Base-by-base conservation (phyloP, 129 eudicot genomes). In the Pittosporum tobira region DNA sequence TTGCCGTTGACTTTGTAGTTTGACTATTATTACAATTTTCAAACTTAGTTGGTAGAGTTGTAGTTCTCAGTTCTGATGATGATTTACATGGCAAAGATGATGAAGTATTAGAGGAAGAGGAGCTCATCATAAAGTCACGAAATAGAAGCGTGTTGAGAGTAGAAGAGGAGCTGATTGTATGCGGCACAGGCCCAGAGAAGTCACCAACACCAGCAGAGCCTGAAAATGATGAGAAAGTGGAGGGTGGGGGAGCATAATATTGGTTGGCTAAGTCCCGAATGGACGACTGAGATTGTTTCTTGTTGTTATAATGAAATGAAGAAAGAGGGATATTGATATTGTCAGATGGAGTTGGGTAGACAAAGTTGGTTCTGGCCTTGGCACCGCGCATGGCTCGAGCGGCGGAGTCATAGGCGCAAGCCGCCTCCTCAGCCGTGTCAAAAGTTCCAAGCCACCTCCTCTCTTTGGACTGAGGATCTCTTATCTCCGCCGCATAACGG, bases 341-440 rank as follows among this genome's bases (percentile, higher is more conserved):
- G 38, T 40, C 8, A 0, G 79, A 22, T 1, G 85, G 55, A 0
- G 70, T 40, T 0, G 95, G 83, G 72, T 86, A 90, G 0, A 58
- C 60, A n/a, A 90, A 90, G 64, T 90, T 90, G 5, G 95, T 85
- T 40, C 94, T 53, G 0, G 95, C 98, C 53, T 86, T 90, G n/a
- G 52, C 53, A 0, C 97, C 97, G 3, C 97, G 84, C 95, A 85
- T 90, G 69, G 95, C 81, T 0, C 97, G 83, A 1, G 97, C 98
- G 14, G 98, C 98, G 49, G 81, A 73, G 68, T 91, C 98, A 48
- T 91, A 91, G 4, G 98, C 98, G 42, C 87, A 86, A 0, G 98
- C 98, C 0, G 98, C 98, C 52, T 91, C 98, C 68, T 86, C 98
- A 1, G 98, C 98, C 6, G 98, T 91, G 83, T 91, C 98, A 54